Percentiles rank a stretch among this genome's conserved stretches.
Conservation (phyloP, 306 rosid species). For the Calophaca sinica region DNA sequence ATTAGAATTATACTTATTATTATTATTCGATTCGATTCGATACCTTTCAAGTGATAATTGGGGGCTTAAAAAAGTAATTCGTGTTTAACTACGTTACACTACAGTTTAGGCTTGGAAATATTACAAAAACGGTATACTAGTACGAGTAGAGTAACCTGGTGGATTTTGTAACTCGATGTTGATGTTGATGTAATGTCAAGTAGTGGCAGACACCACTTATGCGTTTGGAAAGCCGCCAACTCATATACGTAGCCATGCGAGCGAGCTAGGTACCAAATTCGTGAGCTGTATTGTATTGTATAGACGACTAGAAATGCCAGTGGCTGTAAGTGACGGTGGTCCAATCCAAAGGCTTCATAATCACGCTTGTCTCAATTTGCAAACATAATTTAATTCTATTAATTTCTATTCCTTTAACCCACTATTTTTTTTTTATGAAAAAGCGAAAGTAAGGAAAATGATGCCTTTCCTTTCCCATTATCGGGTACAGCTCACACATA, state of each 20-base stretch:
- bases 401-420: neutral
- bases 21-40: too few relatives aligned
- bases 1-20: neutral
- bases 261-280: slow-evolving; percentile 49
- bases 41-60: slow-evolving; percentile 7
- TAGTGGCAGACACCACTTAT: slow-evolving; percentile 36
- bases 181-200: slow-evolving; percentile 38
- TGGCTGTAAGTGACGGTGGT: slow-evolving; percentile 64
- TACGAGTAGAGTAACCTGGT: slow-evolving; percentile 19
- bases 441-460: slow-evolving; percentile 15
- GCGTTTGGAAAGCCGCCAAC: slow-evolving; percentile 50
- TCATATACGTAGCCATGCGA: slow-evolving; percentile 34
- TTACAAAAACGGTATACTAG: slow-evolving; percentile 14
- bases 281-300: slow-evolving; percentile 63
- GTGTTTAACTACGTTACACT: neutral
- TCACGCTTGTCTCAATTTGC: slow-evolving; percentile 32
- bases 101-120: slow-evolving; percentile 20
- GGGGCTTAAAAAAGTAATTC: neutral
- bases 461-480: slow-evolving; percentile 43
- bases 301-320: slow-evolving; percentile 6
- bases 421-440: neutral
- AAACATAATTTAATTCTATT: neutral
- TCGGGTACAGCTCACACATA: slow-evolving; percentile 72
- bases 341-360: slow-evolving; percentile 52
- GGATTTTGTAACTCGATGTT: slow-evolving; percentile 2